These are phyloP conservation scores for Phytophthora sp. DNA, from an alignment of 352 stramenopile genomes.

Conservation along the genomic window DNA sequence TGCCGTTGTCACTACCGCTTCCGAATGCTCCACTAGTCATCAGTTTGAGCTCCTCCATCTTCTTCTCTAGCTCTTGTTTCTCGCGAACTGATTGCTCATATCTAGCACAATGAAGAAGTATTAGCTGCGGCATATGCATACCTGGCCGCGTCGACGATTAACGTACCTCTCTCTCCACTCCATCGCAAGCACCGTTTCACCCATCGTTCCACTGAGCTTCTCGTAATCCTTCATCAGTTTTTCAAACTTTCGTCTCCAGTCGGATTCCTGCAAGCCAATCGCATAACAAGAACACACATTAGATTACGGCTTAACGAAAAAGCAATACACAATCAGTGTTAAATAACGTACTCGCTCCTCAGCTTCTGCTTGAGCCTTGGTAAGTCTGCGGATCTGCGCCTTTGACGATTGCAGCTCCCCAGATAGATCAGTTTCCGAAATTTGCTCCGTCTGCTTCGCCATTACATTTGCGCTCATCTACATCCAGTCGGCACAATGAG, in stretches of 20 bases:
- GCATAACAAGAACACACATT: not conserved
- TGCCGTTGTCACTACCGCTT: constrained; percentile 25
- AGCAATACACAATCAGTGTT: not conserved
- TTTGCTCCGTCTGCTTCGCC: constrained; percentile 77
- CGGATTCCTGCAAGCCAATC: constrained; percentile 57
- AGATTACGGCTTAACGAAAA: not conserved
- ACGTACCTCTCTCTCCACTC: constrained; percentile 81
- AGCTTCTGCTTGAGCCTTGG: constrained; percentile 72
- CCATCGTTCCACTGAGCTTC: constrained; percentile 87
- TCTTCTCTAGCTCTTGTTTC: constrained; percentile 80
- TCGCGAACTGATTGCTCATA: constrained; percentile 80
- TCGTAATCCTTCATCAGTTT: constrained; percentile 88
- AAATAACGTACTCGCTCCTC: constrained; percentile 66
- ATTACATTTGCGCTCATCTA: constrained; percentile 85
- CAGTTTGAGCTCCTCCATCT: constrained; percentile 69
- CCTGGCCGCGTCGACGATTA: not conserved
- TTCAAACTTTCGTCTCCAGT: constrained; percentile 87
- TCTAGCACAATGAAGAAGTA: constrained; percentile 27
- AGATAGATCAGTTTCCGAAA: constrained; percentile 76
- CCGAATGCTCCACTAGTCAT: constrained; percentile 41
- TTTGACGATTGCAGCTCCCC: constrained; percentile 76
- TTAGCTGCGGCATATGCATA: not conserved
- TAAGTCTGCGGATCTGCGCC: constrained; percentile 75
- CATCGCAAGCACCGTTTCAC: constrained; percentile 81
- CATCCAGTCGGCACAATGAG: not conserved